phyloP scores from a whole-genome alignment of 2,329 filamentous ascomycete genomes.

The Elsinoe batatas region DNA sequence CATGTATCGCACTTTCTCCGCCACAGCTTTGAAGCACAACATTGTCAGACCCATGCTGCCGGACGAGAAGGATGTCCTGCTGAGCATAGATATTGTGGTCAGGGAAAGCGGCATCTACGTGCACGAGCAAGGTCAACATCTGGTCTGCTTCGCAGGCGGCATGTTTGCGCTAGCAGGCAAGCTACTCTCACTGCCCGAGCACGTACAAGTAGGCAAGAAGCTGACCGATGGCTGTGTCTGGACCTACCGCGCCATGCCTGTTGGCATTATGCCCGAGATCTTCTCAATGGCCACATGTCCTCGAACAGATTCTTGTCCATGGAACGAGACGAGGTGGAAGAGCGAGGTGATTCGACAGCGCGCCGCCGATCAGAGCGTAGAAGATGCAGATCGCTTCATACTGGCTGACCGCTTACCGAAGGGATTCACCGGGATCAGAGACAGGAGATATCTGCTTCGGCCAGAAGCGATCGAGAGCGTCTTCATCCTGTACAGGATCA shows the following conservation, averaged over 20 bases:
- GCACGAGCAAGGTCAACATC: constrained; percentile 46
- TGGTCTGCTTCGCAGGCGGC: constrained; percentile 51
- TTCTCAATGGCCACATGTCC: constrained; percentile 45
- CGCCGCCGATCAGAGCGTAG: constrained; percentile 17
- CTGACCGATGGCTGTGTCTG: constrained; percentile 54
- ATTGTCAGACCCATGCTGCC: constrained; percentile 42
- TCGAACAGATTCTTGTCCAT: constrained; percentile 35
- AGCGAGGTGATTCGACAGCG: constrained; percentile 25
- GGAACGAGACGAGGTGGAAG: constrained; percentile 45
- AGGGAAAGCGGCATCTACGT: constrained; percentile 24
- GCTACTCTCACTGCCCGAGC: constrained; percentile 44
- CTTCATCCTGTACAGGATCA: constrained; percentile 51
- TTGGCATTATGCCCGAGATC: constrained; percentile 53
- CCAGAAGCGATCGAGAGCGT: constrained; percentile 54
- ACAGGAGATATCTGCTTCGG: constrained; percentile 38
- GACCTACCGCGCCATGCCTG: constrained; percentile 47
- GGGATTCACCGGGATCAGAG: constrained; percentile 36
- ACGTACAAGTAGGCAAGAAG: constrained; percentile 47
- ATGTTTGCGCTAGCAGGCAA: constrained; percentile 53
- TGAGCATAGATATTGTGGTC: constrained; percentile 35
- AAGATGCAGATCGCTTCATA: constrained; percentile 26
- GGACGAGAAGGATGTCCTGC: constrained; percentile 37
- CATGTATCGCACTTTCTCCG: constrained; percentile 46
- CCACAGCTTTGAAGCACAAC: constrained; percentile 35
- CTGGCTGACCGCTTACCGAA: constrained; percentile 30